Base-by-base conservation (phyloP, 2,329 filamentous ascomycete genomes). In the Fusarium begoniae region DNA sequence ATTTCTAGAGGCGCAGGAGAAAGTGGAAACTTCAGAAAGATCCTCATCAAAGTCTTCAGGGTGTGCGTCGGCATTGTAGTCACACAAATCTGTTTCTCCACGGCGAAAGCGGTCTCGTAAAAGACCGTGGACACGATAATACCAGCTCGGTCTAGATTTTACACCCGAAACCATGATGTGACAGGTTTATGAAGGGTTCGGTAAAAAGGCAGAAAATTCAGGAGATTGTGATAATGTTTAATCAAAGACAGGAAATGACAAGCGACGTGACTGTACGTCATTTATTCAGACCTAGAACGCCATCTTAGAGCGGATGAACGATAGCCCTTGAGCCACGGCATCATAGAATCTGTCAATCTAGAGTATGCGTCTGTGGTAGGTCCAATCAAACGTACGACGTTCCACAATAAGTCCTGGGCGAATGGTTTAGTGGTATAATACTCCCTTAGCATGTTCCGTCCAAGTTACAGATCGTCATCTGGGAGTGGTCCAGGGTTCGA, bases 391-490 rank as follows among this genome's bases (percentile, higher is more conserved):
- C 6, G 0, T 0, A 2, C 5, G 8, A 17, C 3, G 15, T 30
- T 30, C 24, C 51, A 40, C 26, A 55, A 41, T 14, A 30, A 35
- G 40, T 37, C 10, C n/a, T 18, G 55, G 55, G 40, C 55, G 55
- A 57, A 57, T 57, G 55, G 40, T 57, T 57, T 57, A 57, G 54
- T 57, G 54, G 54, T 57, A 57, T 57, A 57, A 57, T 57, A 57
- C 54, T 57, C 40, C 54, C 54, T 57, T 57, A 47, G 54, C 54
- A 56, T 45, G 28, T 57, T 57, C 30, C 40, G 54, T 45, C 54
- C 54, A 26, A 54, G 32, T 17, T 26, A 56, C 22, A 35, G 40
- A 45, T 45, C 17, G 22, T 44, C 28, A 32, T 57, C 54, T 57
- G 54, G 54, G 54, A 57, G 54, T 57, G 55, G 35, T 54, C 51